Percentiles rank a stretch among this genome's conserved stretches.
These are phyloP conservation scores for Erodium chrysanthum DNA, from an alignment of 441 rosid genomes.

Conservation along the genomic window DNA sequence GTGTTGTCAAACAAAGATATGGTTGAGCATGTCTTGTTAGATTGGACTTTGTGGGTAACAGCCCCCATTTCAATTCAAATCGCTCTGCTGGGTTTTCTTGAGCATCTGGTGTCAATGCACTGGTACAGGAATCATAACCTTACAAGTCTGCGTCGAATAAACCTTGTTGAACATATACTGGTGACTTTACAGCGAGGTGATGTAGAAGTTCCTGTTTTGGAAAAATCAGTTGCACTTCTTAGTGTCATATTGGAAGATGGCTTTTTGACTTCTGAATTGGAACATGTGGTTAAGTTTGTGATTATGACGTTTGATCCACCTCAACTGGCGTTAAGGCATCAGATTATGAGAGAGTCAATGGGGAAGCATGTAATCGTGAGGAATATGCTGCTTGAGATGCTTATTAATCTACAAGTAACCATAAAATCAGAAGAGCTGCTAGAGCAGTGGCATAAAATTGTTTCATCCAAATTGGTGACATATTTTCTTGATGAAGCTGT, in stretches of 20 bases:
- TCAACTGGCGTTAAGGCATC: constrained; percentile 61
- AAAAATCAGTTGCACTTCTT: constrained; percentile 90
- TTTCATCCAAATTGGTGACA: constrained; percentile 90
- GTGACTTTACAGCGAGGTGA: constrained; percentile 99
- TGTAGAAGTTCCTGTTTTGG: constrained; percentile 97
- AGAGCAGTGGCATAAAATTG: constrained; percentile 99
- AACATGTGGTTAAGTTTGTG: constrained; percentile 91
- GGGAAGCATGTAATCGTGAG: constrained; percentile 99
- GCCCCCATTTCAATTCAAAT: constrained; percentile 91
- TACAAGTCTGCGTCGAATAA: constrained; percentile 83
- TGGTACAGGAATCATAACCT: constrained; percentile 99
- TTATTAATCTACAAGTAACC: constrained; percentile 96
- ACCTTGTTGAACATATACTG: constrained; percentile 90
- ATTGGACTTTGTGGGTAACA: constrained; percentile 98
- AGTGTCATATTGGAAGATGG: constrained; percentile 99
- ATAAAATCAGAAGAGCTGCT: constrained; percentile 91
- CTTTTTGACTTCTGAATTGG: constrained; percentile 89
- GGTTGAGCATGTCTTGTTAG: constrained; percentile 99
- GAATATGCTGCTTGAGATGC: constrained; percentile 99
- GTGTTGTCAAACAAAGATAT: constrained; percentile 95
- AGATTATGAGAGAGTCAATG: constrained; percentile 71
- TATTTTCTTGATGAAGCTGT: constrained; percentile 99
- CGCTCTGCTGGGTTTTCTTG: constrained; percentile 87
- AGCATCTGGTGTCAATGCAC: constrained; percentile 97
- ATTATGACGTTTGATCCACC: constrained; percentile 99